Evolutionary conservation across 495 filamentous ascomycete genomes (phyloP), one percentile per base, ranked within the genome.

Genomic region (Annulohypoxylon moriforme): DNA sequence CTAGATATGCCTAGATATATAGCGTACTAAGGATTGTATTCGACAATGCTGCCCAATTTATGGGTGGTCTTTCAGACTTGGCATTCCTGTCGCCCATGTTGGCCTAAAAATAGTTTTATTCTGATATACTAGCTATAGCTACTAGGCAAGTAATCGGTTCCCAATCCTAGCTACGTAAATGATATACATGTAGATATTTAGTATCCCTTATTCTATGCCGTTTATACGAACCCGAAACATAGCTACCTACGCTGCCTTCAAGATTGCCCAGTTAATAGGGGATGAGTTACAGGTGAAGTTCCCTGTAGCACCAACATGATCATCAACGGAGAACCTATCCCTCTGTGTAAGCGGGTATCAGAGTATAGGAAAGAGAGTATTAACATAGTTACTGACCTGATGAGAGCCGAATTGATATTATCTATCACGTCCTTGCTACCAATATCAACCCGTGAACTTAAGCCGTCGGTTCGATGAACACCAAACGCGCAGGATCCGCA

Each of bases 401-500:
- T 50, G 29, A 72, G n/a, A 22, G 70, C 44, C 1, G 22, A 20
- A 40, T 68, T 57, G 24, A 72, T 56, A 22, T 68, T 72, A 31
- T 72, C 70, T 22, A 68, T 31, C 5, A 72, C 60, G 8, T 72
- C 70, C 56, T 61, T 68, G 24, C 64, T 68, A 13, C 70, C 70
- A 44, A 72, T 64, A 46, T 72, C 47, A 14, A 68, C 69, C 24
- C 18, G 14, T 20, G 29, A 36, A 46, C 25, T 64, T 1, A 40
- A 47, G n/a, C 64, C 64, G 9, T 71, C 68, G n/a, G 50, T 55
- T 13, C 70, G 64, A 14, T 50, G 34, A 34, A 72, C 70, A 9
- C 64, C 70, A 60, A 72, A 68, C 46, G 70, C 64, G 31, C 70
- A 72, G n/a, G 64, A 68, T 6, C 64, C 64, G 24, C 53, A 60